These are phyloP conservation scores for Hyparrhenia diplandra DNA, from an alignment of 176 grass and related monocot species.

Conservation along the genomic window DNA sequence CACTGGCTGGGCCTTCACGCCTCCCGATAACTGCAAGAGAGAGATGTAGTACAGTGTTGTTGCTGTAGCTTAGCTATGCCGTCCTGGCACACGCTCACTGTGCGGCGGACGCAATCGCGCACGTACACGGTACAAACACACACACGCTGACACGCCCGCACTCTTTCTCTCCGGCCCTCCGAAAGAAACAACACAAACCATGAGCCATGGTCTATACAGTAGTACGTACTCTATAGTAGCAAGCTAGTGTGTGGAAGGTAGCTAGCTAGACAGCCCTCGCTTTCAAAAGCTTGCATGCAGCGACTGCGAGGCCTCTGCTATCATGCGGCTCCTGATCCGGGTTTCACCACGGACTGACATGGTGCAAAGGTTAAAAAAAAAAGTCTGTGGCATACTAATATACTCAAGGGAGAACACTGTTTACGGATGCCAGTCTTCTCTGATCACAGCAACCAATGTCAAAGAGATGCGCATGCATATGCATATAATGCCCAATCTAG, in stretches of 20 bases:
- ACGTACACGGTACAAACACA: conserved; percentile 1
- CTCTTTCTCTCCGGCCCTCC: neutral
- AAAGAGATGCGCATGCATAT: neutral
- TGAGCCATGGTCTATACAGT: neutral
- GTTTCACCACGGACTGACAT: conserved; percentile 22
- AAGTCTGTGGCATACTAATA: neutral
- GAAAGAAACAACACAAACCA: conserved; percentile 20
- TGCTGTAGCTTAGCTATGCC: conserved; percentile 42
- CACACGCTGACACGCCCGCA: neutral
- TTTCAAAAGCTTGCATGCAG: neutral
- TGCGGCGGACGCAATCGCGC: conserved; percentile 11
- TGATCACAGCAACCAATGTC: conserved; percentile 7
- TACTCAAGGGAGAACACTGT: conserved; percentile 15
- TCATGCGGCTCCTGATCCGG: conserved; percentile 28
- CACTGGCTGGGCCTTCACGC: neutral
- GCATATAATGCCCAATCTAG: too few species aligned
- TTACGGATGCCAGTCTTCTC: neutral
- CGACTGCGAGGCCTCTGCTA: neutral
- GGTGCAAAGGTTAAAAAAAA: neutral
- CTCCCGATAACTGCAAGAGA: conserved; percentile 34
- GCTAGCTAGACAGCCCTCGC: conserved; percentile 10
- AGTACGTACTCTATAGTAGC: neutral
- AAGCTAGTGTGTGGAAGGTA: neutral
- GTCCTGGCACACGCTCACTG: conserved; percentile 30
- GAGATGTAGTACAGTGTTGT: conserved; percentile 17